Evolutionary conservation across 1,139 yeast genomes (phyloP).

Genomic region (Nematodospora anomalae): DNA sequence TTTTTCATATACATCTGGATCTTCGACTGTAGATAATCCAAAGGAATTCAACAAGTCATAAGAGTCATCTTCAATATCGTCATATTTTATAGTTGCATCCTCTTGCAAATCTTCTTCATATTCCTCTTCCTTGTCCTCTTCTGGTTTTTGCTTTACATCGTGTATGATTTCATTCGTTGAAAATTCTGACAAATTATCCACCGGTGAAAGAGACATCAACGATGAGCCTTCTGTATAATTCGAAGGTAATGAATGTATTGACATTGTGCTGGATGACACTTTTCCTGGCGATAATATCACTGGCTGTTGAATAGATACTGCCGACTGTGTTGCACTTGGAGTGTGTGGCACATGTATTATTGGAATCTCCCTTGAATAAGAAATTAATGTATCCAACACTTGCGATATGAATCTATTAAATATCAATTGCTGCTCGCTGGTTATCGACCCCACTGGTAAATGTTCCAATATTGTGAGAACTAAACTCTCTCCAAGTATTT

Average conservation of each 20-base stretch:
- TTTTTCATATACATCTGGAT: neutral
- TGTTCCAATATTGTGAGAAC: conserved; percentile 16
- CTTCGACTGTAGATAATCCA: conserved; percentile 7
- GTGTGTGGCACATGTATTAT: neutral
- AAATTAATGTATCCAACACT: conserved; percentile 18
- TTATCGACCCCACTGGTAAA: conserved; percentile 3
- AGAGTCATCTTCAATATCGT: conserved; percentile 12
- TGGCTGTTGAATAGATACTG: neutral
- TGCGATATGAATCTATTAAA: conserved; percentile 20
- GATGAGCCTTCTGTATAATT: conserved; percentile 8
- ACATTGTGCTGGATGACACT: conserved; percentile 4
- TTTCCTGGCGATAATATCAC: conserved; percentile 1
- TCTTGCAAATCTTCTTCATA: conserved; percentile 1
- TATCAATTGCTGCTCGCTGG: conserved; percentile 9
- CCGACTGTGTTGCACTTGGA: neutral
- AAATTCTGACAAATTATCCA: conserved; percentile 2
- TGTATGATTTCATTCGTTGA: conserved; percentile 8
- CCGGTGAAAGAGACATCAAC: conserved; percentile 6
- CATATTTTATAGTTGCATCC: conserved; percentile 6
- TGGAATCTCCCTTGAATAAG: conserved; percentile 13
- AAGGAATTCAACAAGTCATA: conserved; percentile 16
- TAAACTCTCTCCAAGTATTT: conserved; percentile 24
- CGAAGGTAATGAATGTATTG: conserved; percentile 6
- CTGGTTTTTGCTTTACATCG: conserved; percentile 4
- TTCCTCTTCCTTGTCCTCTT: conserved; percentile 3